Base-by-base conservation (phyloP, 2,329 filamentous ascomycete genomes). In the Alternaria sp. region DNA sequence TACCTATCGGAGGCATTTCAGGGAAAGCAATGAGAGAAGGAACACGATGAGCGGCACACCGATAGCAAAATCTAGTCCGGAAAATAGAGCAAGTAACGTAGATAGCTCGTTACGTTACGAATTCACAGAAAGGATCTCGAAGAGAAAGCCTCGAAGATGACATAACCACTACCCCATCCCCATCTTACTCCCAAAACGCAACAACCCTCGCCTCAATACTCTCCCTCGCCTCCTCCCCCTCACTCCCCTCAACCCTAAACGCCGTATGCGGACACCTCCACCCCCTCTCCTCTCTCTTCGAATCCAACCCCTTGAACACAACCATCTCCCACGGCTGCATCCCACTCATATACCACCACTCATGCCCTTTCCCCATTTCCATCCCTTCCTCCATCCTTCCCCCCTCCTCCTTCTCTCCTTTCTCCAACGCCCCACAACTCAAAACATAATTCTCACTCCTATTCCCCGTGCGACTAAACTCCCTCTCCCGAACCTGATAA, bases 221-320 rank as follows among this genome's bases (percentile, higher is more conserved):
- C 55, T 75, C 69, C 49, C 74, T 73, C 33, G 65, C 41, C 11
- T 58, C 47, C 33, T 70, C 26, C 2, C 63, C 63, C 8, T 69
- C 67, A 21, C 49, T 62, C 10, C 49, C 65, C n/a, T 57, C 55
- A 44, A 72, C 47, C 20, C 46, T 55, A 58, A 76, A 74, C 28
- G 74, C 73, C 10, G 67, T 71, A 58, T 77, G 75, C 43, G 71
- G 71, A 59, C 71, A 71, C 51, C 73, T 64, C 64, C 73, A 72
- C 28, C 71, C 71, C 5, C 66, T 37, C 18, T 58, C 46, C 18
- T 60, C 60, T 41, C 53, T 58, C 51, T 69, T 58, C 7, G 65
- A 69, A 55, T 77, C 74, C 54, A 68, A 74, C 8, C 72, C 71
- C 58, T 73, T 74, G 43, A 77, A 73, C 15, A 77, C 58, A 5